These are phyloP conservation scores for Suillus placidus DNA, from an alignment of 768 basidiomycete genomes.

Conservation along the genomic window DNA sequence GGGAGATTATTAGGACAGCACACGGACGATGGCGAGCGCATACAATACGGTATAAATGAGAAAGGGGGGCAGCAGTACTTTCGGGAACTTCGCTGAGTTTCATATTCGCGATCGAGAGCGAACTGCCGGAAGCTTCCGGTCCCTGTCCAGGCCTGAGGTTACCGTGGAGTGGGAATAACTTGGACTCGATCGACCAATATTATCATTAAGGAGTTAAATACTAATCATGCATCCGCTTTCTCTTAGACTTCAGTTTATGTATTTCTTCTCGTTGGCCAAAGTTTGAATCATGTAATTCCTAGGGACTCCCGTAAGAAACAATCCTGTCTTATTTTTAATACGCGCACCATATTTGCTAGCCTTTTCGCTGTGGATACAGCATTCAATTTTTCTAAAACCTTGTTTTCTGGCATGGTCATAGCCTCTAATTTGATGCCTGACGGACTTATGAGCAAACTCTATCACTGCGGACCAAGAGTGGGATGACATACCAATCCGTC, in stretches of 20 bases:
- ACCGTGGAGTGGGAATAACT: not conserved
- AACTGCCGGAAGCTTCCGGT: not conserved
- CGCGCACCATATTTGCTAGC: conserved; percentile 88
- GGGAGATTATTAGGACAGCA: not conserved
- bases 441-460: conserved; percentile 3
- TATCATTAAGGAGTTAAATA: too few relatives aligned
- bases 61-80: not conserved
- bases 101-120: not conserved
- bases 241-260: conserved; percentile 60
- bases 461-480: not conserved
- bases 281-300: conserved; percentile 85
- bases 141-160: not conserved
- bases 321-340: not conserved
- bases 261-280: conserved; percentile 91
- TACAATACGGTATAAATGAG: not conserved
- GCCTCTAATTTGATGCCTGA: conserved; percentile 77
- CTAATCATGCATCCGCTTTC: conserved; percentile 15
- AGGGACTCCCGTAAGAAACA: not conserved
- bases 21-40: conserved; percentile 4
- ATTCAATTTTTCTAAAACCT: conserved; percentile 85
- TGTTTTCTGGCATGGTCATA: conserved; percentile 74
- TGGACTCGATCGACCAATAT: too few relatives aligned
- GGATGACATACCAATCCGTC: conserved; percentile 71
- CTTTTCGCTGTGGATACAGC: conserved; percentile 91
- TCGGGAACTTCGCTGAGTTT: conserved; percentile 6